Percentiles rank a stretch among this genome's conserved stretches.
Conservation (phyloP, 257 asterid genomes). For the Buddleja alternifolia region DNA sequence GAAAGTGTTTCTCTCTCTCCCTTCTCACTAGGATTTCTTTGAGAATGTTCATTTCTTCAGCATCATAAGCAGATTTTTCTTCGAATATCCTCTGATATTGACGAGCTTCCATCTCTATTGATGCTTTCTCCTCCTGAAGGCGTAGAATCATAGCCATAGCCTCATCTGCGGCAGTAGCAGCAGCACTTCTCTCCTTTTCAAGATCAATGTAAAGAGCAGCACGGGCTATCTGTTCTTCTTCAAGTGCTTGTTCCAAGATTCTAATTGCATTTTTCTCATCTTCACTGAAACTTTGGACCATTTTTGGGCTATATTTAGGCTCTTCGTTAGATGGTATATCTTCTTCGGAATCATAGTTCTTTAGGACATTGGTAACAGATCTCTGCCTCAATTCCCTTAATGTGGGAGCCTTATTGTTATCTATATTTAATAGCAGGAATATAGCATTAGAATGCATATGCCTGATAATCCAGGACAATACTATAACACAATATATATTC, state of each 20-base stretch:
- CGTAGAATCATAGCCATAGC: slow-evolving; percentile 98
- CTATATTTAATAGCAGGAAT: slow-evolving; percentile 35
- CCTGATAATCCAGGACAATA: neutral
- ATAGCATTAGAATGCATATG: slow-evolving; percentile 26
- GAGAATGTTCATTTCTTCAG: slow-evolving; percentile 85
- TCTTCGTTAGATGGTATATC: slow-evolving; percentile 32
- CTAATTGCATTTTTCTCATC: slow-evolving; percentile 47
- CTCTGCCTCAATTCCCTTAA: slow-evolving; percentile 39
- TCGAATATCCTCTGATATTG: slow-evolving; percentile 83
- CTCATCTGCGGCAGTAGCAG: slow-evolving; percentile 95
- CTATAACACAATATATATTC: neutral
- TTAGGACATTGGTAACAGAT: slow-evolving; percentile 29
- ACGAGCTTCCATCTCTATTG: slow-evolving; percentile 86
- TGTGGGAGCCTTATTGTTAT: slow-evolving; percentile 42
- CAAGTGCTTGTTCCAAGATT: slow-evolving; percentile 62
- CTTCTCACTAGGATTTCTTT: slow-evolving; percentile 73
- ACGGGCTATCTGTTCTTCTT: slow-evolving; percentile 52
- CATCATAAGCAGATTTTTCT: slow-evolving; percentile 83
- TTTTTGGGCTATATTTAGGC: slow-evolving; percentile 25
- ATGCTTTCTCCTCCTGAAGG: slow-evolving; percentile 89
- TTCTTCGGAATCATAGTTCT: slow-evolving; percentile 35
- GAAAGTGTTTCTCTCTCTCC: slow-evolving; percentile 75
- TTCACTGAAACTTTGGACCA: slow-evolving; percentile 29
- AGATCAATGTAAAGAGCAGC: slow-evolving; percentile 70
- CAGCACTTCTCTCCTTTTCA: slow-evolving; percentile 92